Evolutionary conservation across 805 yeast genomes (phyloP).

Genomic region (Pichia cabralensis): DNA sequence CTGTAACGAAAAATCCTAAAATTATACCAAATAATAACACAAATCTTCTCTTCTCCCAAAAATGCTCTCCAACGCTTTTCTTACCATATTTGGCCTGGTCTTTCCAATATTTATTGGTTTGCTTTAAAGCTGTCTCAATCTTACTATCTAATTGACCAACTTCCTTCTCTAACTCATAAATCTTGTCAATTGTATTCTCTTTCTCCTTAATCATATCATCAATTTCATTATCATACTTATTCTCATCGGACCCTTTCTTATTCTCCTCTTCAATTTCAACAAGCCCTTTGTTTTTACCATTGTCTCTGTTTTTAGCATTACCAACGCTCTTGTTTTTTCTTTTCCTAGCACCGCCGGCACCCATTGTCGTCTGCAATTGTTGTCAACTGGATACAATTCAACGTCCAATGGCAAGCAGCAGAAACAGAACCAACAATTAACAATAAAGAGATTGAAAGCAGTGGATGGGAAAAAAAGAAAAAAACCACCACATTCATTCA

Average conservation of each 20-base stretch:
- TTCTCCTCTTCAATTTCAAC: neutral
- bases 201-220: slow-evolving; percentile 4
- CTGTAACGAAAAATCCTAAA: slow-evolving; percentile 57
- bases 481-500: no score
- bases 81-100: neutral
- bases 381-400: no score
- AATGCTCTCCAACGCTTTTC: slow-evolving; percentile 6
- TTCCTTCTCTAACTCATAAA: slow-evolving; percentile 6
- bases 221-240: neutral
- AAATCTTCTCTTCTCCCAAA: slow-evolving; percentile 13
- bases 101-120: neutral
- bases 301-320: no score
- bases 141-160: slow-evolving; percentile 2
- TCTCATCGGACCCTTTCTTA: neutral
- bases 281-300: no score
- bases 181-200: slow-evolving; percentile 1
- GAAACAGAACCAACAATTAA: no score
- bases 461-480: no score
- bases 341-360: no score
- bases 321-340: no score
- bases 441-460: no score
- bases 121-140: slow-evolving; percentile 1
- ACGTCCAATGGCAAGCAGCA: no score
- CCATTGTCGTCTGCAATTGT: no score
- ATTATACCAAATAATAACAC: slow-evolving; percentile 51